A percentile compares a stretch with the other conserved stretches of the same genome.
These are phyloP conservation scores for Penicillium psychrosexuale DNA, from an alignment of 2,329 filamentous ascomycete genomes.

Conservation along the genomic window DNA sequence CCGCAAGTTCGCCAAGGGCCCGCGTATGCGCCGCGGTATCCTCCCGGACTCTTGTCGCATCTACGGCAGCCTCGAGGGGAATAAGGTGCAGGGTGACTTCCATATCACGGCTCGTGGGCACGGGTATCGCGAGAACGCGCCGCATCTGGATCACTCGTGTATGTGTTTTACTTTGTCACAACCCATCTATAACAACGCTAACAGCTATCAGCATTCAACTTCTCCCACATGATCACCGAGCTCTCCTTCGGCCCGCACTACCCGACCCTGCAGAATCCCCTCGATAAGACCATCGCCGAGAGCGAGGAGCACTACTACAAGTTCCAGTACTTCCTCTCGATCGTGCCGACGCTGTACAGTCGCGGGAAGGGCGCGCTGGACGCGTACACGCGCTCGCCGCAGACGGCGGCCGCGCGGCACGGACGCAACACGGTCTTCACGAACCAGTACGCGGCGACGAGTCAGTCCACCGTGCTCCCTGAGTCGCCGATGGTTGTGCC, in stretches of 20 bases:
- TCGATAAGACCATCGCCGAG: slow-evolving; percentile 81
- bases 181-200: background rate
- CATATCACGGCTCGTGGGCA: slow-evolving; percentile 94
- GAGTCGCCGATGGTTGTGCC: slow-evolving; percentile 66
- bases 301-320: slow-evolving; percentile 82
- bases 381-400: slow-evolving; percentile 38
- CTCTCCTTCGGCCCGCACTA: slow-evolving; percentile 97
- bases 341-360: slow-evolving; percentile 92
- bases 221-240: slow-evolving; percentile 93
- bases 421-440: slow-evolving; percentile 63
- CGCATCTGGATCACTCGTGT: slow-evolving; percentile 79
- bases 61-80: slow-evolving; percentile 84
- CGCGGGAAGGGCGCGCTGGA: slow-evolving; percentile 49
- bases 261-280: slow-evolving; percentile 85
- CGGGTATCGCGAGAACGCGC: slow-evolving; percentile 79
- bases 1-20: slow-evolving; percentile 69
- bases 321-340: slow-evolving; percentile 95
- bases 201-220: slow-evolving; percentile 73
- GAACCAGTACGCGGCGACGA: slow-evolving; percentile 97
- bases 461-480: slow-evolving; percentile 65
- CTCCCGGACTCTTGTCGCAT: slow-evolving; percentile 76
- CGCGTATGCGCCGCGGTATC: slow-evolving; percentile 56
- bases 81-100: slow-evolving; percentile 97
- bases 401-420: slow-evolving; percentile 29
- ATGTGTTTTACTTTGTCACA: slow-evolving; percentile 36